Conservation (phyloP, 2,329 filamentous ascomycete species). For the Purpureocillium lavendulum region DNA sequence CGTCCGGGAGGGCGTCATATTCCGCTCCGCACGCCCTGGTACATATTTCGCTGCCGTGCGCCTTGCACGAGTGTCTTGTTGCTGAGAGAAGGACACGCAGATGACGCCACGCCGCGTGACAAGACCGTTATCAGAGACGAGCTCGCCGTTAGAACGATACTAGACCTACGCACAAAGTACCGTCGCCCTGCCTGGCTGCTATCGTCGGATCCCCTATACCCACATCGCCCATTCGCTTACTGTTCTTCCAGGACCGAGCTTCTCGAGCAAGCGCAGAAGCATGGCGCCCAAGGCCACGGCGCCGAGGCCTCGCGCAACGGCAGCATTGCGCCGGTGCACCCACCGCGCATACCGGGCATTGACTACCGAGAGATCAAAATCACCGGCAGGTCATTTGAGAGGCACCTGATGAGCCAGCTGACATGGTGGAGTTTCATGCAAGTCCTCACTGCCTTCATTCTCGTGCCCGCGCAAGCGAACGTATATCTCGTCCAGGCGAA, state of each 20-base stretch:
- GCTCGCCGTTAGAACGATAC: conserved; percentile 59
- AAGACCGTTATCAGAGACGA: conserved; percentile 47
- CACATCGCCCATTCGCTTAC: neutral
- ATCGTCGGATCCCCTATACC: no score
- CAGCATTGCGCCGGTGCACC: conserved; percentile 36
- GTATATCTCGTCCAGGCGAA: no score
- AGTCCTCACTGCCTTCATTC: conserved; percentile 11
- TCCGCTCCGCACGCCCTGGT: conserved; percentile 58
- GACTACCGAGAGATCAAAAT: conserved; percentile 61
- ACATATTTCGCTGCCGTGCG: conserved; percentile 5
- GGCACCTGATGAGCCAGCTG: conserved; percentile 57
- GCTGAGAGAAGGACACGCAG: conserved; percentile 22
- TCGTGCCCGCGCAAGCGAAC: no score
- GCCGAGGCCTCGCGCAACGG: conserved; percentile 33
- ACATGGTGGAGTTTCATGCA: conserved; percentile 59
- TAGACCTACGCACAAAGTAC: conserved; percentile 73
- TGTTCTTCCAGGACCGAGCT: conserved; percentile 56
- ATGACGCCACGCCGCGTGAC: conserved; percentile 64
- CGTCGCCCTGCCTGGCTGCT: conserved; percentile 3
- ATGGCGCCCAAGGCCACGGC: conserved; percentile 34
- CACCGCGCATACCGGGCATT: conserved; percentile 55
- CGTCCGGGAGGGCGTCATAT: conserved; percentile 56
- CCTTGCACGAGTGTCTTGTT: no score
- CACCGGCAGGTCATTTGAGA: conserved; percentile 64
- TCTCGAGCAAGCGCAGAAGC: conserved; percentile 56